These are phyloP conservation scores for Mortierella sp. DNA, from an alignment of 371 early-diverging fungal species.

Conservation along the genomic window DNA sequence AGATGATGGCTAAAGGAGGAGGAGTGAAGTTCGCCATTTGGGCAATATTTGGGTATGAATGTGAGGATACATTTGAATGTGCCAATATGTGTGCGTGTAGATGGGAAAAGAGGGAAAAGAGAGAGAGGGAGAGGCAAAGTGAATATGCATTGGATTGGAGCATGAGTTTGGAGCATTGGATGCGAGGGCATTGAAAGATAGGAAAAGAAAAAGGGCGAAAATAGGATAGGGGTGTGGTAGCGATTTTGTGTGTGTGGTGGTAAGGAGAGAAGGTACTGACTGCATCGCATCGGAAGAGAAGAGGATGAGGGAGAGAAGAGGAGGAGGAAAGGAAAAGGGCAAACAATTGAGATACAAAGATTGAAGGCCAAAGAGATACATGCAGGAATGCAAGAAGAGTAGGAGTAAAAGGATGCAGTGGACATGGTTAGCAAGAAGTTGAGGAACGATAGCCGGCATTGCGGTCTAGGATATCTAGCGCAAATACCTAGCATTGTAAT, in stretches of 20 bases:
- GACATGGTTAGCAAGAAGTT: too few species aligned
- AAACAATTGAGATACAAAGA: too few species aligned
- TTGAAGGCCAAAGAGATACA: too few species aligned
- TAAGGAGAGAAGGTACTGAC: not conserved
- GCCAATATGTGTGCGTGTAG: not conserved
- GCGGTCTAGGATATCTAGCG: too few species aligned
- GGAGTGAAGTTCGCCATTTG: constrained; percentile 7
- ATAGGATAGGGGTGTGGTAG: not conserved
- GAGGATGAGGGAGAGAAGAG: not conserved
- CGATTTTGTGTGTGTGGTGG: constrained; percentile 2
- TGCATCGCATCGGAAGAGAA: not conserved
- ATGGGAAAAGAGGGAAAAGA: not conserved
- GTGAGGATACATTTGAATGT: not conserved
- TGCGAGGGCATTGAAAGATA: not conserved
- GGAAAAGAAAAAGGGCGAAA: not conserved
- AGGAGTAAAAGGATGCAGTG: too few species aligned
- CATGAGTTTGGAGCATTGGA: not conserved
- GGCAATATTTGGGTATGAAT: not conserved
- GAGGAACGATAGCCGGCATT: too few species aligned
- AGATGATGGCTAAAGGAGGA: not conserved
- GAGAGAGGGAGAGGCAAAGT: not conserved
- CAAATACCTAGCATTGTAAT: too few species aligned
- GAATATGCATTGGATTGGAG: not conserved
- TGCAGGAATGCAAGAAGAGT: too few species aligned
- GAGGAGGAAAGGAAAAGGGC: too few species aligned